Evolutionary conservation across 345 rosid genomes (phyloP).

Genomic region (Mangifera indica): DNA sequence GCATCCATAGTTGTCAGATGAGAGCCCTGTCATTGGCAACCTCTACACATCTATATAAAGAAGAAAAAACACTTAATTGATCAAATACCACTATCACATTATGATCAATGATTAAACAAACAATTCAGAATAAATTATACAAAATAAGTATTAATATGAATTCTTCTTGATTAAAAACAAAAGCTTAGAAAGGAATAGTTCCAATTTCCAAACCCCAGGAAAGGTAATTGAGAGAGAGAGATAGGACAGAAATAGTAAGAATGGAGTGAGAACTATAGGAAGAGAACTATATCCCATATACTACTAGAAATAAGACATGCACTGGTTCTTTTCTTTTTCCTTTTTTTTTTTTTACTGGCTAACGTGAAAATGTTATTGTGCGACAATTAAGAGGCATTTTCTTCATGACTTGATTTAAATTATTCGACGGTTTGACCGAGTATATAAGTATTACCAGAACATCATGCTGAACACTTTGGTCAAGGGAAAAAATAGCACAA

Average conservation of each 20-base stretch:
- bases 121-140: not conserved
- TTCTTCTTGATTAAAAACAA: not conserved
- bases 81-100: no score
- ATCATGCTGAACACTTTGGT: constrained; percentile 76
- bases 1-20: no score
- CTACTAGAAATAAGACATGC: no score
- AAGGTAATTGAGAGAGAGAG: not conserved
- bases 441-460: constrained; percentile 59
- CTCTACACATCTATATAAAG: no score
- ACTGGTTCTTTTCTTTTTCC: not conserved
- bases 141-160: not conserved
- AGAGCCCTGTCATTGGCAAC: no score
- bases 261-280: not conserved
- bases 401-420: not conserved
- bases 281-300: not conserved
- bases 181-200: not conserved
- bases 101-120: not conserved
- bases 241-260: not conserved
- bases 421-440: not conserved
- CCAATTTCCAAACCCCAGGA: not conserved
- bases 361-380: not conserved
- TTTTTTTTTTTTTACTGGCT: not conserved
- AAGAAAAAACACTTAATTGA: no score
- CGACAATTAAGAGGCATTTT: not conserved
- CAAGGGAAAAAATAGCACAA: constrained; percentile 82